Base-by-base conservation (phyloP, 192 early-diverging fungal genomes). In the Backusella tuberculispora region DNA sequence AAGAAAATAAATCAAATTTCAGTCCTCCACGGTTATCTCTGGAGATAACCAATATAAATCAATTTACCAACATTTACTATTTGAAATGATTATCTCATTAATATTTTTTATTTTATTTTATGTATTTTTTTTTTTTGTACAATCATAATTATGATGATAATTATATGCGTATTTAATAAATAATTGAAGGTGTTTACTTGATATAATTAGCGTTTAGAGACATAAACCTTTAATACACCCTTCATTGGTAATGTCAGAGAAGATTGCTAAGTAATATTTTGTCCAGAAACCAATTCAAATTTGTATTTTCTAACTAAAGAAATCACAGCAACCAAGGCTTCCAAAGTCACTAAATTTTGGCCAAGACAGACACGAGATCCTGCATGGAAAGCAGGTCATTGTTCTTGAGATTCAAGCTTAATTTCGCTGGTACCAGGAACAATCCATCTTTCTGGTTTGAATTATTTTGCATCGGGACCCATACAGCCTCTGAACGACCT, bases 371-470 rank as follows among this genome's bases (percentile, higher is more conserved):
- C 66, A 47, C 69, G 76, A 37, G 88, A 87, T 38, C 87, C 88
- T 14, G 83, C 86, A 63, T 90, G 79, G 81, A 90, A 90, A 13
- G 78, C 83, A 14, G 85, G 76, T 64, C 81, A 89, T 74, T 85
- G 84, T 73, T 71, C 89, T 44, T 76, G 79, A n/a, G 64, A 74
- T 17, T 81, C 77, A 34, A 29, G 64, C 63, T 78, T 83, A 17
- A 74, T 63, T 29, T 75, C 76, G 5, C 76, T 73, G 19, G 81
- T 47, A 44, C 80, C 69, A 14, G 68, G 74, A 19, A 83, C 79
- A 37, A 92, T 74, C 87, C 91, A 93, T 5, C 91, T 84, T 67
- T 89, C 86, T n/a, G 92, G 92, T 17, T 80, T 71, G 78, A 90
- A 93, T 66, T 86, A 68, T 40, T 73, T 76, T 6, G 90, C 90